Conservation (phyloP, 2,329 filamentous ascomycete species). For the Fusarium sp. region DNA sequence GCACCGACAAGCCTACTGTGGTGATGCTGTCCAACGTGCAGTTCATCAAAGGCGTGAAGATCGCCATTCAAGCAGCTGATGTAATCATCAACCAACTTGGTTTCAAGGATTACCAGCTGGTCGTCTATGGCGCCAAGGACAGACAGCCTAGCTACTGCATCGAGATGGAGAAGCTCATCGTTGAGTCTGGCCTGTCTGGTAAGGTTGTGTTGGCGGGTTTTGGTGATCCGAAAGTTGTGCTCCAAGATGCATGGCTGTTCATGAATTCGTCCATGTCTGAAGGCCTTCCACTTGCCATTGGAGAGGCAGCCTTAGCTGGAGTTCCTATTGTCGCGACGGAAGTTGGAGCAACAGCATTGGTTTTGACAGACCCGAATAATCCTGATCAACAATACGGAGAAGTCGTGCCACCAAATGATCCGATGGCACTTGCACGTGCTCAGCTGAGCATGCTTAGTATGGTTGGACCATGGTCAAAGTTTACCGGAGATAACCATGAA, state of each 20-base stretch:
- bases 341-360: conserved; percentile 34
- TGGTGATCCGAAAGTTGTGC: conserved; percentile 33
- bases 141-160: conserved; percentile 34
- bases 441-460: conserved; percentile 35
- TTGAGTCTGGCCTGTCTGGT: conserved; percentile 17
- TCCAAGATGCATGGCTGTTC: conserved; percentile 40
- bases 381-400: conserved; percentile 37
- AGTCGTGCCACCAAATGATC: conserved; percentile 36
- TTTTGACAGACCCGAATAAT: conserved; percentile 34
- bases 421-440: conserved; percentile 33
- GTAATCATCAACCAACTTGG: conserved; percentile 36
- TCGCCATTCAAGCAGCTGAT: conserved; percentile 36
- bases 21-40: conserved; percentile 41
- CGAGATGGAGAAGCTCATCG: conserved; percentile 40
- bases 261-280: conserved; percentile 42
- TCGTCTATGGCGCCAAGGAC: conserved; percentile 38
- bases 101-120: conserved; percentile 34
- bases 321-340: conserved; percentile 39
- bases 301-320: conserved; percentile 34
- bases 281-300: conserved; percentile 36
- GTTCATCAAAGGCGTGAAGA: conserved; percentile 39
- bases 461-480: conserved; percentile 36
- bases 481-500: conserved; percentile 17
- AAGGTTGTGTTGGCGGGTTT: conserved; percentile 36
- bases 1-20: conserved; percentile 35